Evolutionary conservation across 805 yeast genomes (phyloP).

Genomic region (Zygosaccharomyces lentus): DNA sequence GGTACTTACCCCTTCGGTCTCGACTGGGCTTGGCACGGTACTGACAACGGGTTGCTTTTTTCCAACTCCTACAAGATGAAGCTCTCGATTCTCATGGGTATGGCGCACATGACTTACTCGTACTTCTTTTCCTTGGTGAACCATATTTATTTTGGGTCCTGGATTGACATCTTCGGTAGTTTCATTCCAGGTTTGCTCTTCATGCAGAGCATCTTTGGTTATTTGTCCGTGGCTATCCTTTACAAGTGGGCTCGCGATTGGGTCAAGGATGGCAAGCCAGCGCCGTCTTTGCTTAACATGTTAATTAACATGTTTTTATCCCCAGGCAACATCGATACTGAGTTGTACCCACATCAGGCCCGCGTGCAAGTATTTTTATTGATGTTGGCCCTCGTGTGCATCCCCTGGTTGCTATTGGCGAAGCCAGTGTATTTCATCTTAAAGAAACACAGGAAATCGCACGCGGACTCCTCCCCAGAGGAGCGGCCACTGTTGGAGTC

Average conservation of each 20-base stretch:
- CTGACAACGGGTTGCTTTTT: constrained; percentile 65
- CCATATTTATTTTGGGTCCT: constrained; percentile 51
- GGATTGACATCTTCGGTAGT: constrained; percentile 65
- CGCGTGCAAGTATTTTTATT: constrained; percentile 55
- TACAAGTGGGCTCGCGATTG: constrained; percentile 75
- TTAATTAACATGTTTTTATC: constrained; percentile 70
- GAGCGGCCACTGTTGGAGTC: constrained; percentile 24
- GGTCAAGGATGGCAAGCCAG: constrained; percentile 55
- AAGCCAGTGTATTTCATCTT: constrained; percentile 53
- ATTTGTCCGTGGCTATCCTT: constrained; percentile 58
- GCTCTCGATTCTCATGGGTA: constrained; percentile 70
- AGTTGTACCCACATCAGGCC: constrained; percentile 61
- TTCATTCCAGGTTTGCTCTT: constrained; percentile 69
- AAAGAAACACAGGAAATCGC: constrained; percentile 26
- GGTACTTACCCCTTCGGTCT: constrained; percentile 61
- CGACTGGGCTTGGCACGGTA: constrained; percentile 77
- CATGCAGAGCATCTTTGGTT: constrained; percentile 75
- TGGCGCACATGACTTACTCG: constrained; percentile 69
- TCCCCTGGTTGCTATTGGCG: constrained; percentile 66
- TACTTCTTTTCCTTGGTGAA: constrained; percentile 64
- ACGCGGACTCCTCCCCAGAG: constrained; percentile 17
- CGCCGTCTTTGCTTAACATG: constrained; percentile 73
- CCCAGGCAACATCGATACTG: constrained; percentile 66
- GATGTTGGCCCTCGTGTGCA: constrained; percentile 58
- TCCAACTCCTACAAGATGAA: constrained; percentile 77